Evolutionary conservation across 352 stramenopile species (phyloP), one percentile per base, ranked within the genome.

Genomic region (Pythium chondricola): DNA sequence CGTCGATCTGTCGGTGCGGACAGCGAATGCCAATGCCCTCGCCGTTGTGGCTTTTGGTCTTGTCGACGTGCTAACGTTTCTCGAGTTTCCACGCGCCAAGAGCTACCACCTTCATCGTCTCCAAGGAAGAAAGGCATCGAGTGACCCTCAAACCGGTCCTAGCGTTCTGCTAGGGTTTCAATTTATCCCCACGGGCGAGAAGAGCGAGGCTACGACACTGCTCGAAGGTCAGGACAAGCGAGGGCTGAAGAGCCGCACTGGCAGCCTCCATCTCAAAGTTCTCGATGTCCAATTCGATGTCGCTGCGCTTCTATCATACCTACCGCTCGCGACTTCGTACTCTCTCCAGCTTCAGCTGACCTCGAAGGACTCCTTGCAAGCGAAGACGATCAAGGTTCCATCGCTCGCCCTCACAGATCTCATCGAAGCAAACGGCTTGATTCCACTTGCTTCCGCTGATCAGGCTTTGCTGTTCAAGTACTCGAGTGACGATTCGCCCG

Each of bases 131-230:
- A 26, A 46, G 5, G 18, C 53, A 17, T 17, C 9, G 17, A 33
- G 18, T 27, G 14, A 16, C 29, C 38, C 18, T 20, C 17, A 51
- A 3, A n/a, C 9, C 38, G 16, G 13, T 8, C 39, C 67, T 3
- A 56, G 52, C 20, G 39, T 82, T 13, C 51, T 73, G 5, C 14
- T 82, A 4, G 67, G 67, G 6, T 71, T 61, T 33, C 70, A 78
- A 24, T 82, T 70, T 51, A 52, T 82, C n/a, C 67, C 70, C 4
- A 42, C 39, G 4, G 48, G 46, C 0, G 39, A 42, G 16, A 44
- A 56, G 27, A 57, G 43, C 4, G 56, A 70, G 11, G 33, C 17
- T 2, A 29, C 40, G 21, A 21, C 21, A 17, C 42, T 43, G 8
- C n/a, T 37, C 3, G 43, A 49, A 20, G 24, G 50, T 25, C 53